Evolutionary conservation across 2,329 filamentous ascomycete genomes (phyloP), one percentile per base, ranked within the genome.

Genomic region (Periconia digitata): DNA sequence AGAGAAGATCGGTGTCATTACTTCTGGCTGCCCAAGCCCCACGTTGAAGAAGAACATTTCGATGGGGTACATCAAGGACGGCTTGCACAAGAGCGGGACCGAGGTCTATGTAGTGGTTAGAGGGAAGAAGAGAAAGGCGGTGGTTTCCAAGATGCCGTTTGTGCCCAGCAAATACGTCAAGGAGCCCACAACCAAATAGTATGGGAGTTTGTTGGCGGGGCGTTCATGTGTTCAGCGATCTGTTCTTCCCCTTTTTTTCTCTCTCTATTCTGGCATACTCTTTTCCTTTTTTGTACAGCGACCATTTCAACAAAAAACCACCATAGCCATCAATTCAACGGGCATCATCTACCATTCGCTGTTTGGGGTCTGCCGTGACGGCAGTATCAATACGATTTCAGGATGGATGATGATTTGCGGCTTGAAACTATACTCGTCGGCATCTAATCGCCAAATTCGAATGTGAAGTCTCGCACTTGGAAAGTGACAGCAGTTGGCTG

Each of bases 51-150:
- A 87, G 77, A 96, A 97, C 72, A 92, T 99, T 54, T 91, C 92
- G 47, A 99, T 99, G 94, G 94, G 86, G 0, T 96, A 96, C 67
- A 79, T 96, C 66, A 84, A 85, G 72, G 85, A 89, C 54, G 90
- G 90, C 0, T 74, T 86, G 68, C 90, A 95, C 71, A 95, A 95
- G 80, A 79, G 82, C 24, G 91, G 90, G 10, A 95, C 90, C 1
- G 86, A 92, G 74, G 76, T 96, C 6, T 81, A 85, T 16, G 85
- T 96, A 3, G 71, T 90, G 34, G 86, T 96, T 2, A 79, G 92
- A 44, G 91, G 90, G 17, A 89, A 85, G 75, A 78, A 82, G 66
- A 83, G 90, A 61, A 85, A 84, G 73, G 91, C 86, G 1, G 81
- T 82, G 3, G 87, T 96, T 24, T 81, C 84, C 8, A 92, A 92